phyloP scores from a whole-genome alignment of 768 basidiomycete species.

The Clathrus columnatus region DNA sequence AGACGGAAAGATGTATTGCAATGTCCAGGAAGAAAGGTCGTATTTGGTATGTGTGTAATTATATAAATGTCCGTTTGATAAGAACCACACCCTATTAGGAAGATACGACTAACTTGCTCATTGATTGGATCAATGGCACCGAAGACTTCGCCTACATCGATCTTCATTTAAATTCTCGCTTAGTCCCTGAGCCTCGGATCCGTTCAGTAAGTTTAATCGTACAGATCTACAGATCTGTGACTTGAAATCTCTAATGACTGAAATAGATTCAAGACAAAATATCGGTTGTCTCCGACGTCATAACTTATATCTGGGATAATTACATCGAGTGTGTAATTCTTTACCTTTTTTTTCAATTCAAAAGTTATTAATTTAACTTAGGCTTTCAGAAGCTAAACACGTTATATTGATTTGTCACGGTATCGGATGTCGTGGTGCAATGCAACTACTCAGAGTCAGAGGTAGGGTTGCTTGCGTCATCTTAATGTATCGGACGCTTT shows the following conservation, averaged over 20 bases:
- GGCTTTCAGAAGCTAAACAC: conserved; percentile 61
- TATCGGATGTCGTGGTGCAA: conserved; percentile 66
- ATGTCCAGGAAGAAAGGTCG: conserved; percentile 71
- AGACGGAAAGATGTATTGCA: conserved; percentile 60
- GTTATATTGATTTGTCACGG: conserved; percentile 86
- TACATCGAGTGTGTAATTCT: conserved; percentile 68
- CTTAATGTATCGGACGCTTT: not conserved
- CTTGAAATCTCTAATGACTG: not conserved
- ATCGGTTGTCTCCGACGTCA: conserved; percentile 22
- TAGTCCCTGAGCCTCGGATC: conserved; percentile 45
- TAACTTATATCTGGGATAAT: conserved; percentile 86
- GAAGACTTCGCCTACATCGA: conserved; percentile 73
- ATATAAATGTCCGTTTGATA: not conserved
- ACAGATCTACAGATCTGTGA: conserved; percentile 2
- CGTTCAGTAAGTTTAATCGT: not conserved
- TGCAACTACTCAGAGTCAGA: conserved; percentile 64
- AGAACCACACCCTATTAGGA: conserved; percentile 40
- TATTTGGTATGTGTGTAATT: conserved; percentile 55
- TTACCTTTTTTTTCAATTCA: not conserved
- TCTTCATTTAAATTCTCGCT: conserved; percentile 49
- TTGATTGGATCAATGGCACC: conserved; percentile 57
- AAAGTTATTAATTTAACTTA: conserved; percentile 23
- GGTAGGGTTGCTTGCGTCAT: conserved; percentile 36
- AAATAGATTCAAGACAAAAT: conserved; percentile 28
- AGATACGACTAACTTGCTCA: conserved; percentile 72